Evolutionary conservation across 768 basidiomycete species (phyloP), one percentile per base, ranked within the genome.

Genomic region (Sporobolomyces roseus): DNA sequence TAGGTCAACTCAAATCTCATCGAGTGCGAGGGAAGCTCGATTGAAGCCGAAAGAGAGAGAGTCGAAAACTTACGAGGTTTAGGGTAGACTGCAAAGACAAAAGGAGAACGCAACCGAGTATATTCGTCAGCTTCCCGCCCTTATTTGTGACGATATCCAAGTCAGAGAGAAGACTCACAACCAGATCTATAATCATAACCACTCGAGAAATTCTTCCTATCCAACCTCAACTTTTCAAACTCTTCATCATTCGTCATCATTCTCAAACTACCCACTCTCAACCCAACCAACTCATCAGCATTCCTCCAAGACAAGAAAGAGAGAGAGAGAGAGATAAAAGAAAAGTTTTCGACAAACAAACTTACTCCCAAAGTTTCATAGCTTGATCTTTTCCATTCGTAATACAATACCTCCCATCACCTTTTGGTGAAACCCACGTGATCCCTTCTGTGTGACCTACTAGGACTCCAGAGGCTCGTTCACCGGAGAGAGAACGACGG

Each of bases 331-430:
- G 36, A 29, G 30, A 25, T n/a, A n/a, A n/a, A n/a, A n/a, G n/a
- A n/a, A n/a, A n/a, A n/a, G n/a, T n/a, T n/a, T n/a, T n/a, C n/a
- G n/a, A 32, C 10, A n/a, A 25, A 10, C 27, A 9, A 23, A 65
- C 68, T 33, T 58, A 70, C 63, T 73, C 68, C 61, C 65, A 73
- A 17, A 73, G 53, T 63, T 70, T 70, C 51, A 52, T 36, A 10
- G 43, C 59, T 45, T 98, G 93, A 77, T 98, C 93, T 79, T 98
- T 98, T 35, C 92, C 92, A 75, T 98, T 97, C 19, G 90, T 92
- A 43, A 98, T 87, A 56, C 94, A 81, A 77, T 97, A 97, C 69
- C 94, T 86, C 14, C 93, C 94, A 75, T 98, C 94, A 3, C 93
- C 93, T 75, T 96, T 97, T 2, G 92, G 88, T 45, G 89, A 88